These are phyloP conservation scores for Hericium rajendrae DNA, from an alignment of 768 basidiomycete species.

Conservation along the genomic window DNA sequence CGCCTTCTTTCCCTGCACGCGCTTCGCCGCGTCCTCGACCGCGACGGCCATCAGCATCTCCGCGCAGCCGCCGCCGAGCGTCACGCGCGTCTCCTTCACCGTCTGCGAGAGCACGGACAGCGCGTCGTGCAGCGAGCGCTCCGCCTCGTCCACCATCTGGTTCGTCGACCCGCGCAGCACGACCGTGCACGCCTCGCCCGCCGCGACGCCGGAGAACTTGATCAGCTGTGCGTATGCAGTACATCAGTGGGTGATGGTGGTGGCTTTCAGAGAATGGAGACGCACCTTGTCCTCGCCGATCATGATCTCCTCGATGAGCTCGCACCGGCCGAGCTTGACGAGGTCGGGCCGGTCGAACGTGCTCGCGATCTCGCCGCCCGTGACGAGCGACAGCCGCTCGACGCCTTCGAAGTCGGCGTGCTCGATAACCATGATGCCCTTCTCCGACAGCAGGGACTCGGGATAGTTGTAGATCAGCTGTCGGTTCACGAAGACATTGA, in stretches of 20 bases:
- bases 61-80: slow-evolving; percentile 93
- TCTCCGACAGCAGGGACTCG: slow-evolving; percentile 88
- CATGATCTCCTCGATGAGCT: slow-evolving; percentile 96
- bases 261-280: slow-evolving; percentile 1
- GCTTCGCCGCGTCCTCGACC: slow-evolving; percentile 80
- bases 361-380: slow-evolving; percentile 93
- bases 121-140: slow-evolving; percentile 94
- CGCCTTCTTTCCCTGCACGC: slow-evolving; percentile 89
- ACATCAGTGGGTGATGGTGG: not conserved
- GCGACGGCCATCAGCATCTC: slow-evolving; percentile 98
- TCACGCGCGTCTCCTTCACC: slow-evolving; percentile 90
- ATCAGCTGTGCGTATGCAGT: slow-evolving; percentile 53
- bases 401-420: slow-evolving; percentile 99
- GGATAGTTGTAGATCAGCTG: slow-evolving; percentile 99
- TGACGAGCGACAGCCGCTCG: slow-evolving; percentile 89
- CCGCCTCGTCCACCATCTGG: slow-evolving; percentile 99
- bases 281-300: slow-evolving; percentile 97
- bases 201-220: slow-evolving; percentile 98
- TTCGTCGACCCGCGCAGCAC: slow-evolving; percentile 95
- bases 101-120: slow-evolving; percentile 96
- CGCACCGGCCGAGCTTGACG: slow-evolving; percentile 88
- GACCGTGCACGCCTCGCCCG: slow-evolving; percentile 95
- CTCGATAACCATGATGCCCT: slow-evolving; percentile 92
- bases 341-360: slow-evolving; percentile 91
- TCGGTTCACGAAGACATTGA: slow-evolving; percentile 96